Base-by-base conservation (phyloP, 495 filamentous ascomycete species). In the Cercophora samala region DNA sequence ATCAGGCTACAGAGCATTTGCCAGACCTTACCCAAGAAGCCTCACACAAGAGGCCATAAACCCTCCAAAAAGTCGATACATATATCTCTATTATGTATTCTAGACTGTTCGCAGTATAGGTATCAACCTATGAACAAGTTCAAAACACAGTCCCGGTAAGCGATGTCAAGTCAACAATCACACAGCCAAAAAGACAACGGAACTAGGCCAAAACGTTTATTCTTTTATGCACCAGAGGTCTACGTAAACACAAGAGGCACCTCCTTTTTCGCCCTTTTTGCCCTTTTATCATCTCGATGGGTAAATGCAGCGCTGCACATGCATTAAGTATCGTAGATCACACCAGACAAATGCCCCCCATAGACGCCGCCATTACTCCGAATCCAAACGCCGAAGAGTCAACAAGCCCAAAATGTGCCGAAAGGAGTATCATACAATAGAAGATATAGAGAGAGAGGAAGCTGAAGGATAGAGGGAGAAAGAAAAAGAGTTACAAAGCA, bases 341-440 rank as follows among this genome's bases (percentile, higher is more conserved):
- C 26, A 46, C 37, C 65, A 69, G 62, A 69, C 63, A 64, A 68
- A 70, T 68, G 22, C 53, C 62, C 58, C 68, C 63, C 68, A 63
- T 72, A 55, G 54, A 76, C 74, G 72, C 70, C 72, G 66, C 63
- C 69, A 52, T 68, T 67, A 21, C 68, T 58, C 74, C 74, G 68
- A 66, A 68, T 65, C 70, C 68, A 66, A 77, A 76, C 74, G 76
- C 76, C 76, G 72, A 21, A 37, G n/a, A 17, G 32, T 18, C 22
- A 60, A 64, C 66, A 65, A 71, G 66, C 66, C 66, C 62, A 66
- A 46, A 62, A 42, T 66, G 67, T 70, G 69, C 67, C 70, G 65
- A 66, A 68, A 72, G 74, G 71, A 75, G 72, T 75, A 76, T 76
- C 74, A 74, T 76, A 78, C 76, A 76, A 64, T 72, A 64, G 70